Base-by-base conservation (phyloP, 116 monocot genomes). In the Cymodocea nodosa region DNA sequence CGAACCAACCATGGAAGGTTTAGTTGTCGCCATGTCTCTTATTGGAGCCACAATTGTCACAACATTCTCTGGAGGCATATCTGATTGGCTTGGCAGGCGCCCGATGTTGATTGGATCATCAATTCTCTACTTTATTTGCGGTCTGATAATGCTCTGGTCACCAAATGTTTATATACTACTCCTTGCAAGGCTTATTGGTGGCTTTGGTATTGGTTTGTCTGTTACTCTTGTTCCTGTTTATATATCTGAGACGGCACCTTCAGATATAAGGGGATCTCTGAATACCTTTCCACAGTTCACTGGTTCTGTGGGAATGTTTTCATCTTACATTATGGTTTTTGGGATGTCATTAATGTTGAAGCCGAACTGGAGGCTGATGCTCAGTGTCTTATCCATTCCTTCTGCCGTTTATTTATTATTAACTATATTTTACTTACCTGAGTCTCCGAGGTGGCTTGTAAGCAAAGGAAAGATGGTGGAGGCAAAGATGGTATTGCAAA, bases 371-470 rank as follows among this genome's bases (percentile, higher is more conserved):
- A 83, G 89, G 56, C n/a, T 83, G 69, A 86, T 93, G 89, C 83
- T 86, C 18, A 81, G 93, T 30, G 81, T 83, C 59, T 75, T 93
- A 22, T 93, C 74, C 7, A 62, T 84, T 62, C 93, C 93, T 17
- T 85, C 85, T 2, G 74, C 89, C 35, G 0, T 85, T 5, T 93
- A 81, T 72, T 82, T 87, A 14, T 62, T 69, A 10, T 36, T 93
- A 44, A 86, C 78, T 15, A 37, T 89, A 34, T 78, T 93, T 50
- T 93, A 74, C 73, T 52, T 93, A 70, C 93, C 93, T 1, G 93
- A 93, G 63, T 93, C 93, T 0, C 88, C 93, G 18, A 81, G 93
- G 66, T 93, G 93, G 88, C 85, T 93, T 36, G 93, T 88, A 22
- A 88, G 85, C 64, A 93, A 93, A 81, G 88, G 93, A n/a, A 67